These are phyloP conservation scores for Ophiosphaerella narmari DNA, from an alignment of 2,329 filamentous ascomycete genomes.

Conservation along the genomic window DNA sequence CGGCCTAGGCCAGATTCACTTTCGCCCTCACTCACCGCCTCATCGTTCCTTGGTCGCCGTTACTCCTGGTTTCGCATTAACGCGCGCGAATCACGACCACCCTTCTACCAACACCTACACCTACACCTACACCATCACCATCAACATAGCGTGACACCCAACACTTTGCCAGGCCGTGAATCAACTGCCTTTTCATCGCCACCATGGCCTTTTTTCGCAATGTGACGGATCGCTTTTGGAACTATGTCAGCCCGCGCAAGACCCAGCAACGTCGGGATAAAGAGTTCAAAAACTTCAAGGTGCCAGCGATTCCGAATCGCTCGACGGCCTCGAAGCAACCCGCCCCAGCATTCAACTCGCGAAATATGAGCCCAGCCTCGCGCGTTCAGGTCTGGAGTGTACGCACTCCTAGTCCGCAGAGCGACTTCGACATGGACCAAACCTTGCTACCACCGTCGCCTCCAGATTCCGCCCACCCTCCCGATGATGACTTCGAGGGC, in stretches of 20 bases:
- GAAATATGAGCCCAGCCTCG: conserved; percentile 42
- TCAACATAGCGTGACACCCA: neutral
- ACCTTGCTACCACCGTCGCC: conserved; percentile 38
- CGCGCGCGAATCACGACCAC: conserved; percentile 1
- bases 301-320: conserved; percentile 28
- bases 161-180: too few species aligned
- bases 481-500: conserved; percentile 35
- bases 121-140: neutral
- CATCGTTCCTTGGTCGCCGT: neutral
- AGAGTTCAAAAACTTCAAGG: conserved; percentile 48
- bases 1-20: conserved; percentile 12
- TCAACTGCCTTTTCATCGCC: too few species aligned
- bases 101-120: neutral
- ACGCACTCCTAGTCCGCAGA: conserved; percentile 24
- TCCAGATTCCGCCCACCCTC: conserved; percentile 26
- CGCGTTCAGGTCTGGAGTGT: conserved; percentile 29
- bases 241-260: conserved; percentile 50
- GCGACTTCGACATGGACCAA: conserved; percentile 26
- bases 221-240: conserved; percentile 48
- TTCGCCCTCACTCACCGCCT: conserved; percentile 26
- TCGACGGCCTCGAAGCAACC: conserved; percentile 6
- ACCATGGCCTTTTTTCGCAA: conserved; percentile 38
- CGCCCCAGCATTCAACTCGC: conserved; percentile 7
- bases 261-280: conserved; percentile 43
- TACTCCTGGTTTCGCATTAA: neutral